These are phyloP conservation scores for Verticillium longisporum DNA, from an alignment of 2,329 filamentous ascomycete genomes.

Conservation along the genomic window DNA sequence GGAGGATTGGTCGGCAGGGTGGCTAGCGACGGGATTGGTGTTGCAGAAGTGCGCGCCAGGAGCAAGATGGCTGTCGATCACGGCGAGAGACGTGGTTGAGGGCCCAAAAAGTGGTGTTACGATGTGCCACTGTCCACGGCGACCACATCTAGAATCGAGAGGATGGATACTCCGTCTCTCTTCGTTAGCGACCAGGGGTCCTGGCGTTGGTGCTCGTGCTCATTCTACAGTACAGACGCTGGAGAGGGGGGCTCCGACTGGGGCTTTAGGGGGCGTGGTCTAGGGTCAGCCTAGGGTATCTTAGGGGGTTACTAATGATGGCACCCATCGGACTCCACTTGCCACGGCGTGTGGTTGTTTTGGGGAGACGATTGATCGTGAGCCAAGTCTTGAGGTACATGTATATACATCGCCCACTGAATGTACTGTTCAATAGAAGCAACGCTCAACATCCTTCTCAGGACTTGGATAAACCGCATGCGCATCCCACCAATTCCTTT, in stretches of 20 bases:
- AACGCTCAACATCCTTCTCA: too few relatives aligned
- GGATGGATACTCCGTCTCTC: not conserved
- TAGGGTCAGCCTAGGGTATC: not conserved
- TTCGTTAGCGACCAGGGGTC: not conserved
- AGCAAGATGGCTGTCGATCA: not conserved
- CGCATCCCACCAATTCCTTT: too few relatives aligned
- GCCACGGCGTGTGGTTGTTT: not conserved
- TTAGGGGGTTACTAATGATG: not conserved
- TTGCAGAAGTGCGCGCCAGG: not conserved
- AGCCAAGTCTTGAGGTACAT: too few relatives aligned
- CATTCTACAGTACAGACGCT: not conserved
- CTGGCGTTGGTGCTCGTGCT: not conserved
- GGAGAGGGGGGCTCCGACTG: not conserved
- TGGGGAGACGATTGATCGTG: too few relatives aligned
- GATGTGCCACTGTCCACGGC: not conserved
- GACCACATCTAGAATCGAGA: not conserved
- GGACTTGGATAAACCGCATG: too few relatives aligned
- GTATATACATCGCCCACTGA: too few relatives aligned
- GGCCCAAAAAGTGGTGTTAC: not conserved
- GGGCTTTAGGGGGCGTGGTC: not conserved
- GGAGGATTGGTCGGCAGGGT: not conserved
- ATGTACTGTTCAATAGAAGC: too few relatives aligned
- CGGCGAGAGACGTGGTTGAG: not conserved
- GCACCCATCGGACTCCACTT: not conserved
- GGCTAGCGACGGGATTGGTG: not conserved